Percentiles rank a stretch among this genome's conserved stretches.
Conservation (phyloP, 345 rosid genomes). For the Hibiscus mutabilis region DNA sequence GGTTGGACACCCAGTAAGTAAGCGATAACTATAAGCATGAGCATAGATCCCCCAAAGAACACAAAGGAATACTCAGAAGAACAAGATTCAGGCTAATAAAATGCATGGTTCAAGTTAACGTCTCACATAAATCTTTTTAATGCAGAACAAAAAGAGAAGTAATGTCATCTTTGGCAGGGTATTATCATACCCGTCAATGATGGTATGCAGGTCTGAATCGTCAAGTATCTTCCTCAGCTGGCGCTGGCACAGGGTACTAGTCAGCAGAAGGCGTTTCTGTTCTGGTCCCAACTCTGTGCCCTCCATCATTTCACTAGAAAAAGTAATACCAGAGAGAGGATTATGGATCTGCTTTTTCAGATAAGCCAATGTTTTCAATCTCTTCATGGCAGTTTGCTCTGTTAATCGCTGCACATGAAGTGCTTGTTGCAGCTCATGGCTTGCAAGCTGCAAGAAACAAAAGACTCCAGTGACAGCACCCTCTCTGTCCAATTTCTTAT, state of each 20-base stretch:
- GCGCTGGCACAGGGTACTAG: slow-evolving; percentile 75
- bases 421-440: slow-evolving; percentile 87
- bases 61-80: neutral
- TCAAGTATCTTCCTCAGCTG: slow-evolving; percentile 78
- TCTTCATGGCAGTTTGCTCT: slow-evolving; percentile 69
- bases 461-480: slow-evolving; percentile 73
- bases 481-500: slow-evolving; percentile 74
- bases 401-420: slow-evolving; percentile 77
- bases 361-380: slow-evolving; percentile 70
- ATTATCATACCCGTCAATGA: slow-evolving; percentile 68
- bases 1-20: neutral
- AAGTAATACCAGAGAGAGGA: slow-evolving; percentile 75
- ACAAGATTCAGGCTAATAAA: neutral
- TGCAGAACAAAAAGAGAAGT: neutral
- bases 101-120: neutral
- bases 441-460: slow-evolving; percentile 95
- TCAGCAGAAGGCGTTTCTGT: slow-evolving; percentile 56
- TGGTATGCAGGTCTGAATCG: slow-evolving; percentile 78
- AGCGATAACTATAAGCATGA: neutral
- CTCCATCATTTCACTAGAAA: slow-evolving; percentile 69
- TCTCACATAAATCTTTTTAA: neutral
- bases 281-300: slow-evolving; percentile 63
- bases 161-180: neutral
- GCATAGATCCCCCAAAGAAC: neutral
- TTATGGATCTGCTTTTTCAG: slow-evolving; percentile 74